A percentile compares a stretch with the other conserved stretches of the same genome.
These are phyloP conservation scores for Sphagnum magellanicum DNA, from an alignment of 228 moss, liverwort and hornwort species.

Conservation along the genomic window DNA sequence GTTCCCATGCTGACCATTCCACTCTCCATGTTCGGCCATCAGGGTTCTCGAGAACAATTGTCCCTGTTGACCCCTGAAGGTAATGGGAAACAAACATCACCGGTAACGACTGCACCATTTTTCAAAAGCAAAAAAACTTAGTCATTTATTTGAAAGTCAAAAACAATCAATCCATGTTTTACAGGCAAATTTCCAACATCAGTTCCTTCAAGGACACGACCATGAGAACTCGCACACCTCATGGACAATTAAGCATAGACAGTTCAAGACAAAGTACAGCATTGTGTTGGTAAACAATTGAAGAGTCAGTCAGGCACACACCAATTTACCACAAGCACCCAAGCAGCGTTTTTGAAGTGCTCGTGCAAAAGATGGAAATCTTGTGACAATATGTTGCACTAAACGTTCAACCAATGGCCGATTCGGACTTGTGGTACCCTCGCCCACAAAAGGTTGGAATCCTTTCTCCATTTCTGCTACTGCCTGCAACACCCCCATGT, in stretches of 20 bases:
- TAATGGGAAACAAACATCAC: not conserved
- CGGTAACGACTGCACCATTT: not conserved
- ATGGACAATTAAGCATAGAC: not conserved
- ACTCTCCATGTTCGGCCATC: not conserved
- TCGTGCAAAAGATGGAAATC: not conserved
- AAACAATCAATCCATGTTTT: not conserved
- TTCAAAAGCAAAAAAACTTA: not conserved
- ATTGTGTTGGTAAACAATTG: not conserved
- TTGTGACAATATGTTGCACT: not conserved
- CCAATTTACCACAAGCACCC: not conserved
- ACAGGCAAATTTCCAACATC: not conserved
- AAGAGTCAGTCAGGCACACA: not conserved
- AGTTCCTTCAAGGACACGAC: not conserved
- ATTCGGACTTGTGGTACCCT: not conserved
- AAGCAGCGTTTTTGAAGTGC: slow-evolving; percentile 2
- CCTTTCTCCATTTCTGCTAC: not conserved
- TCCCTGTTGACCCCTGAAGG: not conserved
- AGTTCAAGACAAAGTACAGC: not conserved
- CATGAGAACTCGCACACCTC: not conserved
- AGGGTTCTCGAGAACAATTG: not conserved
- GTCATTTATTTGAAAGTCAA: not conserved
- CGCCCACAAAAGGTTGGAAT: slow-evolving; percentile 1
- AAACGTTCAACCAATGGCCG: not conserved
- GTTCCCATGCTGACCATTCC: not conserved
- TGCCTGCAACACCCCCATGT: too few relatives aligned